Evolutionary conservation across 192 early-diverging fungal genomes (phyloP).

Genomic region (Phlyctochytrium planicorne): DNA sequence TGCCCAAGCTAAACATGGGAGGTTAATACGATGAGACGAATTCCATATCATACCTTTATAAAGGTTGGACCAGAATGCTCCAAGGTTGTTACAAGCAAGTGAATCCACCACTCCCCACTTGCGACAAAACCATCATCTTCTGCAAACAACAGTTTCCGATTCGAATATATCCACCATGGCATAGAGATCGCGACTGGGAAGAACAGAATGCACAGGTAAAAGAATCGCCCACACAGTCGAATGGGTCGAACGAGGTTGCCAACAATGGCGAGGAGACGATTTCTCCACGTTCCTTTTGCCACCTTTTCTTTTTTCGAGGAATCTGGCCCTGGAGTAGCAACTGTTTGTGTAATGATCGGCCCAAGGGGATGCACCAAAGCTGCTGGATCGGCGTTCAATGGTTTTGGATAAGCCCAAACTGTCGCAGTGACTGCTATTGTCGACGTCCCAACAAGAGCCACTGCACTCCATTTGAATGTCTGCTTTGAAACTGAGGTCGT

Average conservation of each 20-base stretch:
- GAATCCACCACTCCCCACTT: conserved; percentile 72
- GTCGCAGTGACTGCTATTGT: too few species aligned
- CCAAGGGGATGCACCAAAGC: not conserved
- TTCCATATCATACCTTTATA: conserved; percentile 78
- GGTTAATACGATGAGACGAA: not conserved
- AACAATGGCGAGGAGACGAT: too few species aligned
- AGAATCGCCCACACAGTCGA: not conserved
- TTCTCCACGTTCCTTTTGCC: too few species aligned
- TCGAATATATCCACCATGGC: not conserved
- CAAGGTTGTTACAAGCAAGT: conserved; percentile 73
- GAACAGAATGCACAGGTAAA: not conserved
- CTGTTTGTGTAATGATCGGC: not conserved
- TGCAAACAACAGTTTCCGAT: not conserved
- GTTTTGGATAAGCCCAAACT: too few species aligned
- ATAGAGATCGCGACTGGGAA: not conserved
- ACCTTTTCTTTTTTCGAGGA: too few species aligned
- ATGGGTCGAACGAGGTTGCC: not conserved
- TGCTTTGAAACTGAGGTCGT: too few species aligned
- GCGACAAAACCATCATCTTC: not conserved
- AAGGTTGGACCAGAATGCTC: conserved; percentile 91
- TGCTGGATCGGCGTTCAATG: not conserved
- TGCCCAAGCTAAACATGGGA: conserved; percentile 68
- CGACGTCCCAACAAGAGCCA: too few species aligned
- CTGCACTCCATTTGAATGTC: too few species aligned
- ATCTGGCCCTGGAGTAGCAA: too few species aligned